Evolutionary conservation across 169 alveolate genomes (phyloP).

Genomic region (Eimeria acervulina): DNA sequence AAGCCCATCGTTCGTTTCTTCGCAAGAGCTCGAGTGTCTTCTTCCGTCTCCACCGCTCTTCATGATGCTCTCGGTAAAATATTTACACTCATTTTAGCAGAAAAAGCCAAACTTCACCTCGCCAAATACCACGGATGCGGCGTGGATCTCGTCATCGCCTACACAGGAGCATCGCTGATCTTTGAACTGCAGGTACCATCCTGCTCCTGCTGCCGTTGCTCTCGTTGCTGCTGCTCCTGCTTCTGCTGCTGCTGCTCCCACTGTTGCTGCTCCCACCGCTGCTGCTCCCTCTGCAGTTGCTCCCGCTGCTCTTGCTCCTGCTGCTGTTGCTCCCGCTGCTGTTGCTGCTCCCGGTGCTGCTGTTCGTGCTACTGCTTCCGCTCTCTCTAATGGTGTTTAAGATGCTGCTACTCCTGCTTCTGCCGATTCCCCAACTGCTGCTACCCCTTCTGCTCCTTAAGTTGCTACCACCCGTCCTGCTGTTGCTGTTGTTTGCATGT

Average conservation of each 20-base stretch:
- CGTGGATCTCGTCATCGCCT: slow-evolving; percentile 79
- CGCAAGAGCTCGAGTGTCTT: slow-evolving; percentile 27
- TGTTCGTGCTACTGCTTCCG: neutral
- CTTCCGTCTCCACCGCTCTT: neutral
- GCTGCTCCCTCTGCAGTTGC: neutral
- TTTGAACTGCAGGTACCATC: slow-evolving; percentile 75
- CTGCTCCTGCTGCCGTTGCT: neutral
- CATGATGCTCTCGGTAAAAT: slow-evolving; percentile 70
- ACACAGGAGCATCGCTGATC: slow-evolving; percentile 73
- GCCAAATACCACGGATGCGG: slow-evolving; percentile 78
- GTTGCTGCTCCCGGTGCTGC: neutral
- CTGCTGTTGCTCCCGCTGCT: too few species aligned
- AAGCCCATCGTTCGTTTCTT: slow-evolving; percentile 75
- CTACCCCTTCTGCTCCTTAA: neutral
- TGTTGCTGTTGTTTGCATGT: neutral
- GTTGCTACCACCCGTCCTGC: neutral
- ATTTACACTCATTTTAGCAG: slow-evolving; percentile 38
- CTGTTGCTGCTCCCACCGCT: neutral
- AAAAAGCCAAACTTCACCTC: slow-evolving; percentile 29
- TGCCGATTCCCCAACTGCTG: neutral
- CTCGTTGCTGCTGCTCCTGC: neutral
- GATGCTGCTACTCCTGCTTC: neutral
- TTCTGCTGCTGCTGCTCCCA: neutral
- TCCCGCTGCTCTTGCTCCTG: neutral
- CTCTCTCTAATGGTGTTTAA: too few species aligned